A percentile compares a stretch with the other conserved stretches of the same genome.
These are phyloP conservation scores for Fusarium secorum DNA, from an alignment of 2,329 filamentous ascomycete genomes.

Conservation along the genomic window DNA sequence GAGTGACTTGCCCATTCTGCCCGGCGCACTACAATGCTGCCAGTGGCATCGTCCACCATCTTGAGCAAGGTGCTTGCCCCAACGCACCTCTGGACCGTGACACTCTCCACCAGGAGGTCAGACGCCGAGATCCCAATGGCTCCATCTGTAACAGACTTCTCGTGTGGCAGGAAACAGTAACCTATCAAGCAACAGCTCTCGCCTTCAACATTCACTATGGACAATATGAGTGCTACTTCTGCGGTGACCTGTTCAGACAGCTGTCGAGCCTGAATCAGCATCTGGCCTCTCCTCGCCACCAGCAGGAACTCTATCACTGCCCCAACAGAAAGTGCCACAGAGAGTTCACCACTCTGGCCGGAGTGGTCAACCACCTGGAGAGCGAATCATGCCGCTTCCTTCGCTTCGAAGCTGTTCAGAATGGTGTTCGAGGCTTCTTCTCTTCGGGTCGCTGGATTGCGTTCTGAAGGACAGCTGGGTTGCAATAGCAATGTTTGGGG, in stretches of 20 bases:
- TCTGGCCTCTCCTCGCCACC: constrained; percentile 57
- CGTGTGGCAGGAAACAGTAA: constrained; percentile 50
- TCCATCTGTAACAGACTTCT: constrained; percentile 61
- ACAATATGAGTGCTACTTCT: constrained; percentile 50
- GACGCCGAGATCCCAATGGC: constrained; percentile 55
- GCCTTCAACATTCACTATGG: constrained; percentile 53
- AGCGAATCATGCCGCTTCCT: constrained; percentile 53
- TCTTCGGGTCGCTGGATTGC: constrained; percentile 11
- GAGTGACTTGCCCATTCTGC: constrained; percentile 64
- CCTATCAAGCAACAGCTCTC: constrained; percentile 49
- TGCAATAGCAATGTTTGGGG: background rate
- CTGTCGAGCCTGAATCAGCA: constrained; percentile 57
- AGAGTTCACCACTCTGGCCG: constrained; percentile 52
- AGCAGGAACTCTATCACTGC: constrained; percentile 52
- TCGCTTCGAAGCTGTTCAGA: constrained; percentile 50
- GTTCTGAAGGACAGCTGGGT: background rate
- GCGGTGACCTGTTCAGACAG: constrained; percentile 53
- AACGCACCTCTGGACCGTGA: constrained; percentile 58
- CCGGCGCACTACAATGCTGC: constrained; percentile 54
- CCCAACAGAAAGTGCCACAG: constrained; percentile 45
- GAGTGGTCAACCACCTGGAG: constrained; percentile 53
- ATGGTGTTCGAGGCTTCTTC: constrained; percentile 36
- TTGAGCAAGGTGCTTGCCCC: constrained; percentile 64
- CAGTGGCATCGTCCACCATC: constrained; percentile 62
- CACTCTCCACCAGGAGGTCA: constrained; percentile 55